Conservation (phyloP, 106 monocot genomes). For the Phalaenopsis aphrodite region DNA sequence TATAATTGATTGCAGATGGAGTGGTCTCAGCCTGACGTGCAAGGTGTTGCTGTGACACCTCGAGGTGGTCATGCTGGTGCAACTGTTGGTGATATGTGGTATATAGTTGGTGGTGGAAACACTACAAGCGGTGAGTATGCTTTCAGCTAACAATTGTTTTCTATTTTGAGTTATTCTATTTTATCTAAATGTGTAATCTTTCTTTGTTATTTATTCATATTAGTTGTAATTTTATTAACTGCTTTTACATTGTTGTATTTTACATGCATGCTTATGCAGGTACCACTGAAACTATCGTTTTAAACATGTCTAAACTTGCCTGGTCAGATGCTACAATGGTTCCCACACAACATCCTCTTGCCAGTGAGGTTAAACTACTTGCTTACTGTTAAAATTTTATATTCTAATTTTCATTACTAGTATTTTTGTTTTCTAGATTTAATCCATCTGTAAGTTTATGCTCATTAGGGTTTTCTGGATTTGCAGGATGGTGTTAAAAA, state of each 20-base stretch:
- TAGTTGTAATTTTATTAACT: background rate
- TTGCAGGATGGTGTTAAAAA: background rate
- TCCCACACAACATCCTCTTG: slow-evolving; percentile 59
- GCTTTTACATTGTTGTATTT: slow-evolving; percentile 1
- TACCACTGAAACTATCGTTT: slow-evolving; percentile 60
- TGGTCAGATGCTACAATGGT: slow-evolving; percentile 59
- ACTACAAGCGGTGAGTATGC: slow-evolving; percentile 56
- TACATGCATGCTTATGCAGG: slow-evolving; percentile 29
- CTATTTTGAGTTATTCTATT: background rate
- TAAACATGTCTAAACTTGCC: slow-evolving; percentile 80
- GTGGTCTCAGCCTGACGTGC: slow-evolving; percentile 73
- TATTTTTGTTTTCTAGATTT: background rate
- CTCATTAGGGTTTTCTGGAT: background rate
- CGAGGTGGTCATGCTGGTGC: slow-evolving; percentile 86
- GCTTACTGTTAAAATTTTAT: background rate
- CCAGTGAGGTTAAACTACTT: slow-evolving; percentile 66
- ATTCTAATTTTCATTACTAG: background rate
- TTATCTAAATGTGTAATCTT: background rate
- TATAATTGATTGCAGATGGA: slow-evolving; percentile 53
- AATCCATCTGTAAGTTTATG: background rate
- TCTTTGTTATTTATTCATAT: background rate
- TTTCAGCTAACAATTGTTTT: background rate
- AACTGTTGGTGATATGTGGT: slow-evolving; percentile 54
- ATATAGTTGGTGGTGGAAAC: slow-evolving; percentile 93
- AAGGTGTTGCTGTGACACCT: slow-evolving; percentile 50